Base-by-base conservation (phyloP, 1,284 basidiomycete genomes). In the Mrakiaceae sp. region DNA sequence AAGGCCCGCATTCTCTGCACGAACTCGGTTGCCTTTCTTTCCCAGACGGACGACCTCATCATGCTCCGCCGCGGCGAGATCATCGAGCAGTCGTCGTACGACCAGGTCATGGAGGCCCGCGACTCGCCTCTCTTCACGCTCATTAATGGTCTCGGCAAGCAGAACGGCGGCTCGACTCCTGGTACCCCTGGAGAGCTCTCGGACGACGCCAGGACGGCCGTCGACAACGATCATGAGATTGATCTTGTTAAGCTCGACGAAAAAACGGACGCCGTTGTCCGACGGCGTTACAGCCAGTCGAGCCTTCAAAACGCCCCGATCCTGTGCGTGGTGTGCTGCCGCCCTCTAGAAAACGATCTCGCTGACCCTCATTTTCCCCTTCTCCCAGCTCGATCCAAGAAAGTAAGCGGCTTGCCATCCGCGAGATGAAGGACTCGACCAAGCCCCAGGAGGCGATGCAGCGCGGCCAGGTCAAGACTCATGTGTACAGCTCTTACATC, bases 1-100 rank as follows among this genome's bases (percentile, higher is more conserved):
- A 95, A 95, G 76, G 91, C 91, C 5, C 81, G 94, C 42, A 81
- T 97, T 60, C 78, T 97, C 3, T 90, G 94, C 66, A 95, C 92
- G 27, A 94, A 97, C 75, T 87, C 87, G 57, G 86, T 97, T 52
- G 83, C 90, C 14, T 94, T 88, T 73, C 80, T 94, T 59, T 82
- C 83, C 58, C 81, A 91, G 66, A 87, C 90, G 59, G 88, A 96
- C 73, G 81, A 87, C 67, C 80, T 97, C 44, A 76, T 84, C 64
- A 91, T 87, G 75, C 78, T 98, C 47, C 86, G 90, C 39, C 82
- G 85, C 16, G 93, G 93, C 10, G 85, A 90, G 71, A 85, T 97
- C 64, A 76, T 93, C 40, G 93, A 97, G 77, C 79, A 78, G 51
- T 89, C 88, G 4, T 79, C 84, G 0, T 93, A 87, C 72, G 74